phyloP scores from a whole-genome alignment of 139 green algal genomes.

The Chlorella sp. region DNA sequence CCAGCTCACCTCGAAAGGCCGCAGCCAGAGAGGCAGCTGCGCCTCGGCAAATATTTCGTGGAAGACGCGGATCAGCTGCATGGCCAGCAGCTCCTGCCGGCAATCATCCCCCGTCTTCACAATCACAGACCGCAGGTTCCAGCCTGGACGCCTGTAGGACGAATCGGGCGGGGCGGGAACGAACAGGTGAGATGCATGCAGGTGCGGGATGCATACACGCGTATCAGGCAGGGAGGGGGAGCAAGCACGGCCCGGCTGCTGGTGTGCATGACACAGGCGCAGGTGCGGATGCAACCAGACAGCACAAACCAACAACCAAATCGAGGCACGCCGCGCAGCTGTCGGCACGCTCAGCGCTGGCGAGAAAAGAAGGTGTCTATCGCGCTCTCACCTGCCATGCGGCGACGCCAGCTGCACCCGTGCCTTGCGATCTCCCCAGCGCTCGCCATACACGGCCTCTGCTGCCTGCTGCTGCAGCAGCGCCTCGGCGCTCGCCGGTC shows the following conservation, averaged over 20 bases:
- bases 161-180: neutral
- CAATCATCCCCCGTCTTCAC: constrained; percentile 99
- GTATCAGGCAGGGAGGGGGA: neutral
- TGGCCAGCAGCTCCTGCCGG: constrained; percentile 95
- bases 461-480: constrained; percentile 41
- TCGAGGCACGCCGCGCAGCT: too few relatives aligned
- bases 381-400: constrained; percentile 60
- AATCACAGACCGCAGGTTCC: constrained; percentile 92
- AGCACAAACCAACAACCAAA: neutral
- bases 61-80: constrained; percentile 92
- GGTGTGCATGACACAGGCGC: too few relatives aligned
- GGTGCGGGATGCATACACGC: too few relatives aligned
- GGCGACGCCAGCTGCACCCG: constrained; percentile 79
- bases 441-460: constrained; percentile 77
- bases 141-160: constrained; percentile 66
- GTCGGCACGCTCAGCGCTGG: neutral
- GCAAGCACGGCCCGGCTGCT: too few relatives aligned
- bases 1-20: constrained; percentile 77
- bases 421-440: constrained; percentile 55
- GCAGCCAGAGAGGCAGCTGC: constrained; percentile 89
- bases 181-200: neutral
- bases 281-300: too few relatives aligned
- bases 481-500: neutral
- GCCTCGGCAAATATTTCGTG: constrained; percentile 88
- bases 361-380: neutral